Percentiles rank a stretch among this genome's conserved stretches.
Conservation (phyloP, 2,329 filamentous ascomycete species). For the Metarhizium humberi region DNA sequence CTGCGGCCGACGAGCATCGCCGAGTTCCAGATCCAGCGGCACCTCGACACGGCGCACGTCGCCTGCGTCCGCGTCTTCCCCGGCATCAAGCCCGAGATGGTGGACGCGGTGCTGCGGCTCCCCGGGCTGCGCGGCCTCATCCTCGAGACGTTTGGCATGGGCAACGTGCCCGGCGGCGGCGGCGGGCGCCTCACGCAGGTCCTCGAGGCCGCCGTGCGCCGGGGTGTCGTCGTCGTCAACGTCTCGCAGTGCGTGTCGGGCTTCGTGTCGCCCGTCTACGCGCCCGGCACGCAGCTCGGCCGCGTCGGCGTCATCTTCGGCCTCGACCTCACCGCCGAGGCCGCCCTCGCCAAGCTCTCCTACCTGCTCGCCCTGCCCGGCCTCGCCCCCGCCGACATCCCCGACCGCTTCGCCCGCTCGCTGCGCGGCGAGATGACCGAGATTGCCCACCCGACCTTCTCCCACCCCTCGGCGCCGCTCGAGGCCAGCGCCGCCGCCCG, state of each 20-base stretch:
- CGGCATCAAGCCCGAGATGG: slow-evolving; percentile 87
- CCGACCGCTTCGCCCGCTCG: slow-evolving; percentile 61
- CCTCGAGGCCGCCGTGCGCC: slow-evolving; percentile 64
- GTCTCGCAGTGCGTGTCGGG: slow-evolving; percentile 81
- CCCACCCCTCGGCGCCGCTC: slow-evolving; percentile 53
- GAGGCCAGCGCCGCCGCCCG: slow-evolving; percentile 29
- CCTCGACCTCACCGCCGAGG: slow-evolving; percentile 81
- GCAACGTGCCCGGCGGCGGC: slow-evolving; percentile 76
- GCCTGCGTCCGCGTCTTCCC: slow-evolving; percentile 86
- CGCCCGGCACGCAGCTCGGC: slow-evolving; percentile 67
- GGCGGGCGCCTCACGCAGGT: slow-evolving; percentile 73
- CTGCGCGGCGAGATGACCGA: slow-evolving; percentile 83
- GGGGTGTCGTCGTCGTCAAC: slow-evolving; percentile 81
- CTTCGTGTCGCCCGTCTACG: slow-evolving; percentile 70
- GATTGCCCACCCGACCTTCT: slow-evolving; percentile 61
- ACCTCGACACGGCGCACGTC: slow-evolving; percentile 78
- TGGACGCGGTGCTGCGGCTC: slow-evolving; percentile 71
- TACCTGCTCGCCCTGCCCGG: slow-evolving; percentile 67
- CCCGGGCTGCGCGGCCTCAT: slow-evolving; percentile 74
- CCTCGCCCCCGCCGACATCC: slow-evolving; percentile 56
- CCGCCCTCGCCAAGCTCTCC: slow-evolving; percentile 81
- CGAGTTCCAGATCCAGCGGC: slow-evolving; percentile 63
- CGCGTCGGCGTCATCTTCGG: slow-evolving; percentile 82
- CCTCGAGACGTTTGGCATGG: slow-evolving; percentile 87
- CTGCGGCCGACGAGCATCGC: slow-evolving; percentile 65